Conservation (phyloP, 2,329 filamentous ascomycete species). For the Phialocephala sp. region DNA sequence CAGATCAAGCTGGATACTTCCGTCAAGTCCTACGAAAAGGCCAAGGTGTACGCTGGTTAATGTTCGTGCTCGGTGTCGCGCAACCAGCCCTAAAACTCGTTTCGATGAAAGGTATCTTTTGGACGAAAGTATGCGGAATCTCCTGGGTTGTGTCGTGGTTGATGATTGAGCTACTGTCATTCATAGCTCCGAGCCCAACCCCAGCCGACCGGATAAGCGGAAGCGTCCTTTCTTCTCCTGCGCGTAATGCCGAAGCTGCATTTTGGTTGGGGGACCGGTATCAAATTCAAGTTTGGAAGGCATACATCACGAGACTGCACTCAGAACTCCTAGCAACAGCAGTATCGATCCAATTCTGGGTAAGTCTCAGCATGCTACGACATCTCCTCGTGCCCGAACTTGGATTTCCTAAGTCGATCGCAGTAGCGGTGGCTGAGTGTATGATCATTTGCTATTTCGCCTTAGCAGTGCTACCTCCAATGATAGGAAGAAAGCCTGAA, state of each 20-base stretch:
- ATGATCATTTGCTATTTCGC: neutral
- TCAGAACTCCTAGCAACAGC: neutral
- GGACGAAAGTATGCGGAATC: neutral
- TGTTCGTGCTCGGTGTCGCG: neutral
- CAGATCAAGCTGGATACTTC: neutral
- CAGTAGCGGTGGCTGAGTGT: neutral
- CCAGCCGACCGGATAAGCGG: neutral
- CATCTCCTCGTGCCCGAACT: neutral
- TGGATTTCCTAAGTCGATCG: neutral
- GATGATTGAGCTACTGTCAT: neutral
- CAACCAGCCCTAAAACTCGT: neutral
- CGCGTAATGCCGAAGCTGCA: neutral
- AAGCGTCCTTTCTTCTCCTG: neutral
- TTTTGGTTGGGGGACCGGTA: neutral
- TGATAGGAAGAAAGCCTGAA: neutral
- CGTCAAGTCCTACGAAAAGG: neutral
- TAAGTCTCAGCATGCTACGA: neutral
- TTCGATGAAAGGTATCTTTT: slow-evolving; percentile 1
- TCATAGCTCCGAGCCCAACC: neutral
- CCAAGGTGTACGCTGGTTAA: neutral
- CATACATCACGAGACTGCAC: neutral
- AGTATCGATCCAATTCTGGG: neutral
- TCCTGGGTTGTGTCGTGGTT: slow-evolving; percentile 1
- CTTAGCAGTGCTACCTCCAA: neutral
- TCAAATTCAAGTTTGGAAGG: neutral